These are phyloP conservation scores for Silybum marianum DNA, from an alignment of 129 eudicot genomes.

Conservation along the genomic window DNA sequence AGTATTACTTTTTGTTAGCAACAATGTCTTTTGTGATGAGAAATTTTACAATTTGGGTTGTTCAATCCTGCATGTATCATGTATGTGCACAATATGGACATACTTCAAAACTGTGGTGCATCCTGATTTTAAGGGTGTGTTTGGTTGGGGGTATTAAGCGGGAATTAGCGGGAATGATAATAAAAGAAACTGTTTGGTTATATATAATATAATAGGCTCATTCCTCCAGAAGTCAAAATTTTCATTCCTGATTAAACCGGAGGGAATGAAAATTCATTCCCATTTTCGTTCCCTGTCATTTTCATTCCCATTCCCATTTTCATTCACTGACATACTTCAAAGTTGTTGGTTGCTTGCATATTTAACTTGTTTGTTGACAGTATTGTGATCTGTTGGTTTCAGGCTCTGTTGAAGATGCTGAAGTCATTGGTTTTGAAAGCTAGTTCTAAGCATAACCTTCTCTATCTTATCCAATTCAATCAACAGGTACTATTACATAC, in stretches of 20 bases:
- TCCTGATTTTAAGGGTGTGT: not conserved
- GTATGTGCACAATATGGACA: not conserved
- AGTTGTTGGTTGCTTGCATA: not conserved
- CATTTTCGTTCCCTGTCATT: no score
- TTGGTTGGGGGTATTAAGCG: no score
- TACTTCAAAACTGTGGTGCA: not conserved
- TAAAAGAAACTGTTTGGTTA: no score
- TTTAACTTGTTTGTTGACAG: not conserved
- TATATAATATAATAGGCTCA: no score
- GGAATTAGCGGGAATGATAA: no score
- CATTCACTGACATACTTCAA: not conserved
- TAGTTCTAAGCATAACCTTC: slow-evolving; percentile 17
- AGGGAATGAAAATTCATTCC: no score
- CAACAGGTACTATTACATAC: slow-evolving; percentile 30
- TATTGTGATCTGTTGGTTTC: not conserved
- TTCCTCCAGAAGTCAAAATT: no score
- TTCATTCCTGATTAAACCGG: no score
- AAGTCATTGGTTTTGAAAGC: slow-evolving; percentile 42
- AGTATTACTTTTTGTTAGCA: not conserved
- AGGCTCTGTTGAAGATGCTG: slow-evolving; percentile 45
- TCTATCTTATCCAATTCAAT: slow-evolving; percentile 25
- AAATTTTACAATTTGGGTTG: not conserved
- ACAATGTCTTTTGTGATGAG: not conserved
- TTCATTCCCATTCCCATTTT: no score
- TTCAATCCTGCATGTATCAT: not conserved